Evolutionary conservation across 768 basidiomycete species (phyloP).

Genomic region (Russula virescens): DNA sequence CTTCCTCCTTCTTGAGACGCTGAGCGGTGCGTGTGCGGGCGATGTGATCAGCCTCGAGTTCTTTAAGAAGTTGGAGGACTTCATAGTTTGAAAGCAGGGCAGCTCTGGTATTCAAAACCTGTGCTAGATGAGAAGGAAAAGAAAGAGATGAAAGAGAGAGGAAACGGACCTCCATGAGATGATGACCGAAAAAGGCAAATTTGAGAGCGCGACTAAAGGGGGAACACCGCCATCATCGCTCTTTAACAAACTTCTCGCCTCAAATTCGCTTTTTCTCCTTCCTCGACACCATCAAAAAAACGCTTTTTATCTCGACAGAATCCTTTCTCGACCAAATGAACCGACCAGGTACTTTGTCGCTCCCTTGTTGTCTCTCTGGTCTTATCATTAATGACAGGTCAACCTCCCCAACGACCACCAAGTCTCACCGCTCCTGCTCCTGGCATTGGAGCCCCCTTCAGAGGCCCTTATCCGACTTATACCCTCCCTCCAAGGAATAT

Average conservation of each 20-base stretch:
- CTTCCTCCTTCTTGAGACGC: conserved; percentile 75
- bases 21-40: conserved; percentile 62
- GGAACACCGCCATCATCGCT: conserved; percentile 5
- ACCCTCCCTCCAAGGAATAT: conserved; percentile 58
- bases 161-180: conserved; percentile 17
- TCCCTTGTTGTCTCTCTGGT: neutral
- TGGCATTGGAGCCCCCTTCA: conserved; percentile 56
- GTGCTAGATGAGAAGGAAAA: neutral
- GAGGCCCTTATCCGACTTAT: conserved; percentile 48
- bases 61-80: conserved; percentile 69
- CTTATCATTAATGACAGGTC: conserved; percentile 42
- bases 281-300: neutral
- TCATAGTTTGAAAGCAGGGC: conserved; percentile 89
- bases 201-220: neutral
- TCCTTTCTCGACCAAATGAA: conserved; percentile 28
- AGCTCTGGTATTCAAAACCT: conserved; percentile 67
- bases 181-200: conserved; percentile 16
- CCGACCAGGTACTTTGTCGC: conserved; percentile 31
- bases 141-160: neutral
- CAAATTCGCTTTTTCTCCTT: neutral
- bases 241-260: neutral
- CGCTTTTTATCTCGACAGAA: neutral
- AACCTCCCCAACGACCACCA: conserved; percentile 78
- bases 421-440: conserved; percentile 65
- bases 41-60: conserved; percentile 70